Conservation (phyloP, 257 asterid species). For the Agastache rugosa region DNA sequence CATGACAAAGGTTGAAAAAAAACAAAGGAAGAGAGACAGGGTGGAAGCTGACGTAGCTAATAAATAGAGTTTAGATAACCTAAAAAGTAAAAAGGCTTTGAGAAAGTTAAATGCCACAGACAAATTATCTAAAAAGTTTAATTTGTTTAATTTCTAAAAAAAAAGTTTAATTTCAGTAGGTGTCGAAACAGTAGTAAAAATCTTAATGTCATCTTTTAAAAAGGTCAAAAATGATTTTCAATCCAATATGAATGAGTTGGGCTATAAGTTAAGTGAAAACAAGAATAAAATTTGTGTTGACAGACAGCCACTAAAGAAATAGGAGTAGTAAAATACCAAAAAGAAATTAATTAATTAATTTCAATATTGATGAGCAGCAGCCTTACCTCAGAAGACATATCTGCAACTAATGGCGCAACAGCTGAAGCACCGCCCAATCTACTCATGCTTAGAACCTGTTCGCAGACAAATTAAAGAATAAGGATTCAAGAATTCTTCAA, state of each 20-base stretch:
- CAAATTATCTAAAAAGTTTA: background rate
- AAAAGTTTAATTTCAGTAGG: background rate
- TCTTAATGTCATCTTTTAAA: background rate
- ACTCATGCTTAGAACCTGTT: slow-evolving; percentile 92
- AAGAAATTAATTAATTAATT: background rate
- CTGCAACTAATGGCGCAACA: slow-evolving; percentile 75
- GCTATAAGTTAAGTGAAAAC: background rate
- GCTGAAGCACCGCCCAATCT: slow-evolving; percentile 93
- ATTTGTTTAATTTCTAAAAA: too few relatives aligned
- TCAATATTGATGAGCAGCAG: slow-evolving; percentile 18
- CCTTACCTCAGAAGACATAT: slow-evolving; percentile 75
- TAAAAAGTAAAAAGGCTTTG: background rate
- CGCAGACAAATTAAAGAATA: background rate
- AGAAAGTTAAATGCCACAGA: background rate
- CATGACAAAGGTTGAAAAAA: background rate
- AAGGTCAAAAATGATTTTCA: background rate
- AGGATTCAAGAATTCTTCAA: slow-evolving; percentile 3
- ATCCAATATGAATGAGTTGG: background rate
- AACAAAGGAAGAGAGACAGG: background rate
- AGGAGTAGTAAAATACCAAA: background rate
- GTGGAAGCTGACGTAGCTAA: slow-evolving; percentile 12
- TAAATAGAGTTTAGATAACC: background rate
- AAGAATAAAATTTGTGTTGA: too few relatives aligned
- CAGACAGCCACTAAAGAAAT: too few relatives aligned
- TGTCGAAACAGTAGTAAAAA: background rate